A percentile compares a stretch with the other conserved stretches of the same genome.
phyloP scores from a whole-genome alignment of 768 basidiomycete species.

The Lactarius sp. region DNA sequence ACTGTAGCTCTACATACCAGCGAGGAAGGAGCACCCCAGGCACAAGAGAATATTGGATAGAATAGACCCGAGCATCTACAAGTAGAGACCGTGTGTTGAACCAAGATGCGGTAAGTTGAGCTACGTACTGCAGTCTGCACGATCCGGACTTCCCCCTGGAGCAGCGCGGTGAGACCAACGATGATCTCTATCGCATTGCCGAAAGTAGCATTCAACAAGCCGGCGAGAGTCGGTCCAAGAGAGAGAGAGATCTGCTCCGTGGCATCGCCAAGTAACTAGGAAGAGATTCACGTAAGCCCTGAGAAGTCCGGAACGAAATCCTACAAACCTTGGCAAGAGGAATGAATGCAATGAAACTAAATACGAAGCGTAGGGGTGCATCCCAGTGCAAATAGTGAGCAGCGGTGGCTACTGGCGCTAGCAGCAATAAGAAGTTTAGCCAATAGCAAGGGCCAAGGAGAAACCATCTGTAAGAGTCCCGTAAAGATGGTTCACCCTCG shows the following conservation, averaged over 20 bases:
- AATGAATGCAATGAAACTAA: slow-evolving; percentile 78
- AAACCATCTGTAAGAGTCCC: slow-evolving; percentile 52
- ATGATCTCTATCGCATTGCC: slow-evolving; percentile 87
- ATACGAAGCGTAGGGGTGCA: slow-evolving; percentile 63
- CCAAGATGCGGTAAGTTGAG: not conserved
- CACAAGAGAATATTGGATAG: slow-evolving; percentile 87
- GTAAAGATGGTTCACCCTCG: slow-evolving; percentile 62
- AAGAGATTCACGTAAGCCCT: not conserved
- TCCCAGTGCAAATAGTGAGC: slow-evolving; percentile 70
- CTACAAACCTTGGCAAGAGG: slow-evolving; percentile 74
- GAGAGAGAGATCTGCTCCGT: slow-evolving; percentile 76
- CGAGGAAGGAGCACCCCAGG: slow-evolving; percentile 86
- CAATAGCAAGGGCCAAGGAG: slow-evolving; percentile 63
- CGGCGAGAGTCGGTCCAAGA: slow-evolving; percentile 81
- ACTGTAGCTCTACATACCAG: slow-evolving; percentile 42
- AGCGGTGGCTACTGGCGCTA: slow-evolving; percentile 67
- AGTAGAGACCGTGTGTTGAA: slow-evolving; percentile 9
- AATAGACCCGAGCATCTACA: slow-evolving; percentile 84
- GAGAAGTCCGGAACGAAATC: not conserved
- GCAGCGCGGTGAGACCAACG: slow-evolving; percentile 78
- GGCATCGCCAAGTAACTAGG: slow-evolving; percentile 68
- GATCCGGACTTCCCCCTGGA: slow-evolving; percentile 70
- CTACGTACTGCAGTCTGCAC: slow-evolving; percentile 80
- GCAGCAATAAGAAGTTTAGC: slow-evolving; percentile 72
- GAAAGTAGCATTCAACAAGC: slow-evolving; percentile 80